phyloP scores from a whole-genome alignment of 2,329 filamentous ascomycete genomes.

The Fusarium bactridioides region DNA sequence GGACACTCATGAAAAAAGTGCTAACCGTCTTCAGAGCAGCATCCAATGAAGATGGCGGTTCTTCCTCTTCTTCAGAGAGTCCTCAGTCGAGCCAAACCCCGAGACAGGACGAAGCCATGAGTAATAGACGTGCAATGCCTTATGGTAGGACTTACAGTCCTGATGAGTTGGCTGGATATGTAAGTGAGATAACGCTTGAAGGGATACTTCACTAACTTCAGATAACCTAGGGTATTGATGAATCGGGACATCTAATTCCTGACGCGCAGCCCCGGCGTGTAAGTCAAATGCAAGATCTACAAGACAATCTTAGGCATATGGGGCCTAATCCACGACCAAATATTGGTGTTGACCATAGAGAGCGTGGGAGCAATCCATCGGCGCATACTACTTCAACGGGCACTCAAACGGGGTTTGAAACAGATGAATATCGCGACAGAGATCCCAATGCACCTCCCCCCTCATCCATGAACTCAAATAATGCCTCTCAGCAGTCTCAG shows the following conservation, averaged over 20 bases:
- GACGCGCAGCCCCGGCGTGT: neutral
- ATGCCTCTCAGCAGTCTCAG: neutral
- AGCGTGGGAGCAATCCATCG: accelerated
- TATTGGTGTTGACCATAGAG: no score
- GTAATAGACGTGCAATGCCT: accelerated
- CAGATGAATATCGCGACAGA: neutral
- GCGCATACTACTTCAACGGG: neutral
- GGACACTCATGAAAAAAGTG: no score
- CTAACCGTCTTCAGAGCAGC: neutral
- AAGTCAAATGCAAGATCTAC: neutral
- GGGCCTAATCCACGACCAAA: neutral
- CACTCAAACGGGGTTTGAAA: neutral
- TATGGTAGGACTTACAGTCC: neutral
- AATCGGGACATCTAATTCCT: neutral
- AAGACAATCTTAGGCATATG: neutral
- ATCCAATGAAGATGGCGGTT: neutral
- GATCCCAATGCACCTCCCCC: neutral
- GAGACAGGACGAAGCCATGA: neutral
- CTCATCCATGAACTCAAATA: neutral
- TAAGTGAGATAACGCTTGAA: neutral
- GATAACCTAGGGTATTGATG: neutral
- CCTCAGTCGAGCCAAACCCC: neutral
- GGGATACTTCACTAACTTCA: neutral
- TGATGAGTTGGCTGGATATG: neutral
- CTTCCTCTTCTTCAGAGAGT: neutral